Evolutionary conservation across 345 rosid species (phyloP), one percentile per base, ranked within the genome.

Genomic region (Sapria himalayana): DNA sequence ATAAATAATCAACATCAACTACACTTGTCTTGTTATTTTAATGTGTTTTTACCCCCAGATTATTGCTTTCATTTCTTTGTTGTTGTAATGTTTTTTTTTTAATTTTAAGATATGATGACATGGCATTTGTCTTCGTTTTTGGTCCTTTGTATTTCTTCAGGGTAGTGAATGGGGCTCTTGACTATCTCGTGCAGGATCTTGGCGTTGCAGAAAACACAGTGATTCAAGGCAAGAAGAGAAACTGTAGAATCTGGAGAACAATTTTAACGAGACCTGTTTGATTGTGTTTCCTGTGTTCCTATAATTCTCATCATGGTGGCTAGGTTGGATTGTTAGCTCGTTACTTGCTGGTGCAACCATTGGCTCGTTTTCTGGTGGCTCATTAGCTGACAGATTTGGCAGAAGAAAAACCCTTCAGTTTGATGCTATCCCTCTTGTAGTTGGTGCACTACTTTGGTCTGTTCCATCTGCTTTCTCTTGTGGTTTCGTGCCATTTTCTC

Each of bases 261-360:
- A 37, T 15, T 29, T 41, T 19, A 7, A 20, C 20, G 41, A 17
- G 41, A 10, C 7, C 41, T 37, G 20, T 7, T 4, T 3, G 6
- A 18, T 13, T 24, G 25, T 24, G 15, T 13, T 1, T 6, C 2
- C 9, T 37, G 7, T 19, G 27, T 5, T 39, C 11, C 25, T 39
- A 3, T 18, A 9, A 2, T 2, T 37, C 18, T 13, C 8, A 36
- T 23, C 46, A 42, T 37, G 16, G 41, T 63, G 70, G 46, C 49
- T 61, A 89, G 99, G 99, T 55, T 84, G 95, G 99, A 57, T 84
- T 43, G 99, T 89, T 37, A 79, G 99, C 66, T 64, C 95, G 1
- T 70, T 89, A 31, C 99, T 89, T 52, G 99, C 92, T 37, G 92
- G 93, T 67, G 98, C 98, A 19, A 74, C 92, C 33, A 70, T 77